Conservation (phyloP, 108 stramenopile species). For the Skeletonema potamos region DNA sequence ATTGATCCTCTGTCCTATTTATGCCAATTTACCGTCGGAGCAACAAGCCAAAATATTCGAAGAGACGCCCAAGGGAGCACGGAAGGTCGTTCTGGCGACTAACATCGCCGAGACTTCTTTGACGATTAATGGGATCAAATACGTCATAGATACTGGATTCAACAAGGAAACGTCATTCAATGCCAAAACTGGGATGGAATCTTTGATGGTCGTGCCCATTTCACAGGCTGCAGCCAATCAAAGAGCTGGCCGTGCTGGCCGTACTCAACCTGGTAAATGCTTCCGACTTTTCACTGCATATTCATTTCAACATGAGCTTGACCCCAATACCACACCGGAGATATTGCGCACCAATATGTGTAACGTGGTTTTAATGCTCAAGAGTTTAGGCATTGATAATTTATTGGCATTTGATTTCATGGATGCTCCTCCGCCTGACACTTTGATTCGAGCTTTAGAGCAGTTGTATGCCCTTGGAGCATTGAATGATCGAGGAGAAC, state of each 20-base stretch:
- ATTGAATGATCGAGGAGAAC: slow-evolving; percentile 95
- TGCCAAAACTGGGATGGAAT: slow-evolving; percentile 96
- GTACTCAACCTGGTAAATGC: slow-evolving; percentile 99
- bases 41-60: slow-evolving; percentile 99
- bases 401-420: slow-evolving; percentile 98
- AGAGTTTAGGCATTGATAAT: slow-evolving; percentile 98
- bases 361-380: slow-evolving; percentile 98
- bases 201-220: slow-evolving; percentile 95
- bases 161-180: slow-evolving; percentile 98
- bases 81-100: slow-evolving; percentile 98
- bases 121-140: slow-evolving; percentile 98
- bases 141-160: slow-evolving; percentile 98
- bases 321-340: slow-evolving; percentile 97
- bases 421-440: slow-evolving; percentile 96
- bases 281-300: slow-evolving; percentile 99
- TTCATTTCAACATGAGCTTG: slow-evolving; percentile 97
- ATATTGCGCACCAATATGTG: slow-evolving; percentile 98
- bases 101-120: slow-evolving; percentile 98
- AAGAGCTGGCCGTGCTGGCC: slow-evolving; percentile 92
- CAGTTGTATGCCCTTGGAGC: slow-evolving; percentile 99
- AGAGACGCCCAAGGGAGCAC: slow-evolving; percentile 89
- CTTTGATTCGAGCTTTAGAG: slow-evolving; percentile 94
- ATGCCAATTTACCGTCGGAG: slow-evolving; percentile 95
- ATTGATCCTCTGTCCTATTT: slow-evolving; percentile 97
- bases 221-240: slow-evolving; percentile 97